Conservation (phyloP, 371 early-diverging fungal genomes). For the Mucor velutinosus region DNA sequence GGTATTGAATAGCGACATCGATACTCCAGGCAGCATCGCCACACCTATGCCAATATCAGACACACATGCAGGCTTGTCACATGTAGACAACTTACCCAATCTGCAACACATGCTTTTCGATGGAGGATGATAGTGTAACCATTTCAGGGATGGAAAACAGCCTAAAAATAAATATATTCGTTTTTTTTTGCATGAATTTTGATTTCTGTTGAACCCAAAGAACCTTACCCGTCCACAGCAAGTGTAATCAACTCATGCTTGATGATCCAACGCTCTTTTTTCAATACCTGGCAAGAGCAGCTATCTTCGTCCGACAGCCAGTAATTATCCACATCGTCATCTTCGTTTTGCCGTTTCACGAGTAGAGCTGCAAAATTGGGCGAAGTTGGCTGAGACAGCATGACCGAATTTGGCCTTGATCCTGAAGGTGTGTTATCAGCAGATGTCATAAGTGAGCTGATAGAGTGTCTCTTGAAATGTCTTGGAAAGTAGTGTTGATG, state of each 20-base stretch:
- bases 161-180: slow-evolving; percentile 13
- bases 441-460: slow-evolving; percentile 22
- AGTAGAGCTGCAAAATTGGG: slow-evolving; percentile 27
- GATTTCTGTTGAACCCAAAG: background rate
- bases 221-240: slow-evolving; percentile 45
- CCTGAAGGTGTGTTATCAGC: slow-evolving; percentile 23
- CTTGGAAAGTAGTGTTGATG: slow-evolving; percentile 10
- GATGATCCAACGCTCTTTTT: slow-evolving; percentile 34
- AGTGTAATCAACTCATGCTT: slow-evolving; percentile 42
- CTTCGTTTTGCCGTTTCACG: slow-evolving; percentile 21
- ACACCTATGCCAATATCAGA: slow-evolving; percentile 25
- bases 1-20: slow-evolving; percentile 32
- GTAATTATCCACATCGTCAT: slow-evolving; percentile 28
- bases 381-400: slow-evolving; percentile 36
- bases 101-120: slow-evolving; percentile 42
- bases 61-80: background rate
- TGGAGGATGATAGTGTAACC: slow-evolving; percentile 17
- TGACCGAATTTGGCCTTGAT: slow-evolving; percentile 34
- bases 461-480: slow-evolving; percentile 31
- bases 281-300: background rate
- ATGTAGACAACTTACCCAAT: slow-evolving; percentile 31
- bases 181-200: slow-evolving; percentile 5
- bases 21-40: slow-evolving; percentile 46
- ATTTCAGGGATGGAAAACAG: slow-evolving; percentile 33
- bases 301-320: slow-evolving; percentile 17